phyloP scores from a whole-genome alignment of 495 filamentous ascomycete species.

The Bacidia gigantensis region DNA sequence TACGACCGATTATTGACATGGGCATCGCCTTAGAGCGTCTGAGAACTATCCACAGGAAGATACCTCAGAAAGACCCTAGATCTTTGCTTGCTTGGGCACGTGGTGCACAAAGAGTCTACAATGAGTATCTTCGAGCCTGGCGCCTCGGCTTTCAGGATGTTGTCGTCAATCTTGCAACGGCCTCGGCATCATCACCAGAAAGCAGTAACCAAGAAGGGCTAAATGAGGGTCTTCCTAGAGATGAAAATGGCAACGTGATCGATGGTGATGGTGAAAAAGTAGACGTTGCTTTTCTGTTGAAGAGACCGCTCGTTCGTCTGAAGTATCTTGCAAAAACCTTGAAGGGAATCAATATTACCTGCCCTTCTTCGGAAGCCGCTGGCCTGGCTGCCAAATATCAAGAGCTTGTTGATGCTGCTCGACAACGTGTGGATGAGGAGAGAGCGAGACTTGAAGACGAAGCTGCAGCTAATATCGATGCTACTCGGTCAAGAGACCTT shows the following conservation, averaged over 20 bases:
- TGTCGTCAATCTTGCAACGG: conserved; percentile 79
- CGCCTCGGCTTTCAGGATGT: conserved; percentile 90
- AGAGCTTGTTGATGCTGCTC: conserved; percentile 59
- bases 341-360: conserved; percentile 47
- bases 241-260: conserved; percentile 66
- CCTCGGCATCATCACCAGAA: conserved; percentile 34
- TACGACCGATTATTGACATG: conserved; percentile 88
- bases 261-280: conserved; percentile 73
- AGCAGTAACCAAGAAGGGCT: conserved; percentile 33
- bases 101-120: conserved; percentile 61
- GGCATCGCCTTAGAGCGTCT: conserved; percentile 77
- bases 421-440: conserved; percentile 71
- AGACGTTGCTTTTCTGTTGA: conserved; percentile 87
- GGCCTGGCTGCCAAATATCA: conserved; percentile 46
- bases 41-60: conserved; percentile 61
- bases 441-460: conserved; percentile 79
- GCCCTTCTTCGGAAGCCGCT: conserved; percentile 44
- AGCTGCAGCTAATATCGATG: conserved; percentile 70
- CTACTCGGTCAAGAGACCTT: conserved; percentile 63
- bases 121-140: conserved; percentile 82
- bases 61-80: conserved; percentile 55
- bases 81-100: conserved; percentile 69
- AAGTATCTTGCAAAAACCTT: conserved; percentile 80
- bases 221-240: conserved; percentile 56
- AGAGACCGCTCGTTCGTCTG: conserved; percentile 72